phyloP scores from a whole-genome alignment of 345 rosid species.

The Laguncularia racemosa region DNA sequence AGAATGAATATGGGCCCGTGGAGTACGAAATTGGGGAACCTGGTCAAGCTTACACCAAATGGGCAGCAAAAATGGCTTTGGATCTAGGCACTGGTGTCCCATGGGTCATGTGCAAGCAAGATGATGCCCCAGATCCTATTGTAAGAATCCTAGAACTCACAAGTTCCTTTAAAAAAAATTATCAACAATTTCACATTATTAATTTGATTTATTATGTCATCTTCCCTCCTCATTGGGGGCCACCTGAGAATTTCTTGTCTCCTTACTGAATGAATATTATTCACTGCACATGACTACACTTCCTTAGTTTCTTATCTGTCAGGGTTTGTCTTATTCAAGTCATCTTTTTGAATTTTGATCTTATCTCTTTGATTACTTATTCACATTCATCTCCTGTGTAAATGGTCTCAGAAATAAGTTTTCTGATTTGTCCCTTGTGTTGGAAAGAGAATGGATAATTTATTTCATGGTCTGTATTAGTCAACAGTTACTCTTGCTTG shows the following conservation, averaged over 20 bases:
- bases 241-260: constrained; percentile 13
- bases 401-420: too few species aligned
- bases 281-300: constrained; percentile 30
- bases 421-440: too few species aligned
- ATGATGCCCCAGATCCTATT: constrained; percentile 95
- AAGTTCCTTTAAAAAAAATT: too few species aligned
- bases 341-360: background rate
- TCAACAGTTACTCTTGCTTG: background rate
- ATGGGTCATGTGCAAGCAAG: constrained; percentile 99
- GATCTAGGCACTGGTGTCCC: constrained; percentile 92
- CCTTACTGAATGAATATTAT: constrained; percentile 22
- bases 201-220: constrained; percentile 23
- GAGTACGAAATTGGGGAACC: constrained; percentile 80
- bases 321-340: constrained; percentile 5
- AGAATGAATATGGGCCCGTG: constrained; percentile 98
- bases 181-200: too few species aligned
- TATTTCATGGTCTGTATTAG: too few species aligned
- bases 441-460: too few species aligned
- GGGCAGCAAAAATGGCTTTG: constrained; percentile 98
- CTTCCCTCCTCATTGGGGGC: constrained; percentile 17
- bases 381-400: too few species aligned
- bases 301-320: constrained; percentile 18
- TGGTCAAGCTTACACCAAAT: constrained; percentile 59
- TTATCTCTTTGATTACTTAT: background rate
- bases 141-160: constrained; percentile 37